These are phyloP conservation scores for Venturiaceae sp. DNA, from an alignment of 2,329 filamentous ascomycete genomes.

Conservation along the genomic window DNA sequence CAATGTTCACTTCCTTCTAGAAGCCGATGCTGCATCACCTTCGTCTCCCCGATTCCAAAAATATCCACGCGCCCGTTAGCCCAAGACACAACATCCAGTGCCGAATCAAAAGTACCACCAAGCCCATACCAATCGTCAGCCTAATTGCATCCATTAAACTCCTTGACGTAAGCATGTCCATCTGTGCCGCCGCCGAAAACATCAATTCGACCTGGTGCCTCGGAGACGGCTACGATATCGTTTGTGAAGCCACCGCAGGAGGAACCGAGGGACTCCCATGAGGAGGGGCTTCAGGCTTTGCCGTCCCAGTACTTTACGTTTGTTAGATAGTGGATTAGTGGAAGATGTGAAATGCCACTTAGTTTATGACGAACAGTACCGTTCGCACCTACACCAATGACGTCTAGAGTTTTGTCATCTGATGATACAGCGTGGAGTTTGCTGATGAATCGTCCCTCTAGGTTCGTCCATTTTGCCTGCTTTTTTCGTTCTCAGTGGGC, in stretches of 20 bases:
- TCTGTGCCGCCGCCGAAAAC: constrained; percentile 13
- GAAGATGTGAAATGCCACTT: neutral
- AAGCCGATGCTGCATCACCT: neutral
- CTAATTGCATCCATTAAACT: neutral
- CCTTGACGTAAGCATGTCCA: constrained; percentile 6
- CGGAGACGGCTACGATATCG: constrained; percentile 16
- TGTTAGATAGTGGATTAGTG: neutral
- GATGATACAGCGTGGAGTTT: constrained; percentile 9
- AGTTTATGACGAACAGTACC: neutral
- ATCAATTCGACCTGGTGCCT: constrained; percentile 15
- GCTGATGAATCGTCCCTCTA: neutral
- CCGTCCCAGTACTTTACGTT: constrained; percentile 13
- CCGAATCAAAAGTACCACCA: neutral
- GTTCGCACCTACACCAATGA: constrained; percentile 11
- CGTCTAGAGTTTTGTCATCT: constrained; percentile 7
- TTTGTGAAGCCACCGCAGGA: constrained; percentile 16
- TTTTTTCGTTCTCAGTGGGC: neutral
- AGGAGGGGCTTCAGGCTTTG: neutral
- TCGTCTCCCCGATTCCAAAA: neutral
- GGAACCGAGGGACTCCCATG: constrained; percentile 13
- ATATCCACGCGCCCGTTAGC: neutral
- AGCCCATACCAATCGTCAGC: neutral
- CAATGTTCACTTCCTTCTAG: too few species aligned
- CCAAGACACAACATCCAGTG: neutral
- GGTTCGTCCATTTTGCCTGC: neutral